phyloP scores from a whole-genome alignment of 768 basidiomycete species.

The Xerocomus potaroensis region DNA sequence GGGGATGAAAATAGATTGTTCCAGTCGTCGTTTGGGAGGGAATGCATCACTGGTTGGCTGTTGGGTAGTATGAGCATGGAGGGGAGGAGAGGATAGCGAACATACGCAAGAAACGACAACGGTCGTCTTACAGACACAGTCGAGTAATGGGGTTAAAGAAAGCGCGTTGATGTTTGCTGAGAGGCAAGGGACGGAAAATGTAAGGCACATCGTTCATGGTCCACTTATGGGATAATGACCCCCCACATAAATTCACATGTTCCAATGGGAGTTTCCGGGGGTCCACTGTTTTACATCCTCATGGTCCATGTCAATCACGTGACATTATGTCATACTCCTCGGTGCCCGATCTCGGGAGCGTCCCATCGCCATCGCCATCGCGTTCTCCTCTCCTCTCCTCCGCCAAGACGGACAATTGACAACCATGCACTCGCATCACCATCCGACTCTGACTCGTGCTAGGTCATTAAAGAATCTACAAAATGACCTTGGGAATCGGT shows the following conservation, averaged over 20 bases:
- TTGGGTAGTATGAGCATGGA: constrained; percentile 16
- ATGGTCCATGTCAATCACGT: constrained; percentile 7
- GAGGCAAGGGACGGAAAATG: constrained; percentile 11
- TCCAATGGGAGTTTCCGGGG: constrained; percentile 9
- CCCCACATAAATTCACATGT: constrained; percentile 28
- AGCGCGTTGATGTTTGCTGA: constrained; percentile 6
- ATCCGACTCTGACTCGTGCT: no score
- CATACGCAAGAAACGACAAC: background rate
- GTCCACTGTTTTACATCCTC: constrained; percentile 16
- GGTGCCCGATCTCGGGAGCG: background rate
- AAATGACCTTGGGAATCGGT: no score
- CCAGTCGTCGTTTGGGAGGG: constrained; percentile 43
- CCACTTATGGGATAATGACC: constrained; percentile 11
- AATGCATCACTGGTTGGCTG: constrained; percentile 21
- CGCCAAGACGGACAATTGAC: no score
- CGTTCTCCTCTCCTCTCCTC: no score
- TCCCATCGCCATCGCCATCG: no score
- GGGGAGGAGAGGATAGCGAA: constrained; percentile 13
- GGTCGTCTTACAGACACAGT: background rate
- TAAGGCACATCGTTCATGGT: constrained; percentile 9
- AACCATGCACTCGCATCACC: no score
- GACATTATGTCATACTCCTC: background rate
- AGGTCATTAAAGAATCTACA: no score
- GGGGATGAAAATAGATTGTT: constrained; percentile 55
- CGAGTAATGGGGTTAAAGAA: constrained; percentile 5